Evolutionary conservation across 2,329 filamentous ascomycete genomes (phyloP), one percentile per base, ranked within the genome.

Genomic region (Ambrosiella cleistominuta): DNA sequence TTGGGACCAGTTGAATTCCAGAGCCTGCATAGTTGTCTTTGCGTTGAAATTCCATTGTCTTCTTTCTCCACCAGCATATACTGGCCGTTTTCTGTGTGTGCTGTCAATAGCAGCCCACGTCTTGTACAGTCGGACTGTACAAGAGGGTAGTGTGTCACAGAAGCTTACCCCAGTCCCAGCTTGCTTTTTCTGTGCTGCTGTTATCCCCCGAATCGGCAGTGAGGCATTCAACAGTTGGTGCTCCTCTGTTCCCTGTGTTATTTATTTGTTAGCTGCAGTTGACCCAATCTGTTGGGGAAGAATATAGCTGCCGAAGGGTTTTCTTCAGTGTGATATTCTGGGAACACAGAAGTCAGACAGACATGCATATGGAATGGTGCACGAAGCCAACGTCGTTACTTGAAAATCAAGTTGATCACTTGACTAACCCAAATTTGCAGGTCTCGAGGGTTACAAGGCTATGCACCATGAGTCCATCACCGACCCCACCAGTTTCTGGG

Each of bases 401-500:
- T 27, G 27, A 27, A 27, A 27, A 27, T 27, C 4, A 27, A 27
- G 3, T 27, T 47, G 44, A 47, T 8, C 6, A 47, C n/a, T 47
- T 13, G 7, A 17, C n/a, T 47, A 47, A 47, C 44, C 7, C n/a
- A 17, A 15, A 47, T 8, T 13, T 47, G 39, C 61, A 84, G 81
- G 73, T 65, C 68, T 85, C 61, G 80, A 85, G 62, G 79, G 85
- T 64, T 86, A 86, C 70, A 77, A 84, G 67, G 73, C 74, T 66
- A 70, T 85, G 60, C 85, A 86, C 75, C 76, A 83, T 67, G 79
- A 98, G 74, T 98, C 93, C 53, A 96, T 98, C 69, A 83, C 84
- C 65, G 76, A 93, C 65, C 91, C 93, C 54, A 75, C 90, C 63
- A 82, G 85, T 70, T 98, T 97, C 76, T 98, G 91, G 90, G 89